Evolutionary conservation across 192 early-diverging fungal species (phyloP).

Genomic region (Phycomyces nitens): DNA sequence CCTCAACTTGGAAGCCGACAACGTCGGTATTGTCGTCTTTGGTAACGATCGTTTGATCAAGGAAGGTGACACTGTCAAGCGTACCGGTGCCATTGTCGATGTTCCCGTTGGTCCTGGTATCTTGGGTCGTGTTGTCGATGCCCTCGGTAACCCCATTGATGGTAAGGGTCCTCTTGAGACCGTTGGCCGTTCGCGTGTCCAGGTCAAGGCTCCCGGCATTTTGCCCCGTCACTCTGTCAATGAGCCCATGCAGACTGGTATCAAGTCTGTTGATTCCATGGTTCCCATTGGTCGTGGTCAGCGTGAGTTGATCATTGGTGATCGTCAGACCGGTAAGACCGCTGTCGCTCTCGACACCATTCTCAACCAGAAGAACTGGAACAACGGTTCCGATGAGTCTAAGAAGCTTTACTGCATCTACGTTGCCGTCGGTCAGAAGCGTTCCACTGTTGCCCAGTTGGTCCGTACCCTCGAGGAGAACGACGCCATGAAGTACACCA

Average conservation of each 20-base stretch:
- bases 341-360: slow-evolving; percentile 98
- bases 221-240: slow-evolving; percentile 98
- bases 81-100: slow-evolving; percentile 98
- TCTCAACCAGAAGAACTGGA: slow-evolving; percentile 99
- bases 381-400: slow-evolving; percentile 87
- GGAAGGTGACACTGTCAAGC: slow-evolving; percentile 98
- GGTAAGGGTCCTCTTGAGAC: slow-evolving; percentile 96
- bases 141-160: slow-evolving; percentile 98
- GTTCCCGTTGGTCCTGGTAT: slow-evolving; percentile 89
- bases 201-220: slow-evolving; percentile 99
- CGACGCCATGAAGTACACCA: slow-evolving; percentile 97
- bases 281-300: slow-evolving; percentile 99
- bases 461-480: slow-evolving; percentile 97
- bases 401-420: slow-evolving; percentile 99
- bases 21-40: slow-evolving; percentile 99
- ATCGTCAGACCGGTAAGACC: slow-evolving; percentile 99
- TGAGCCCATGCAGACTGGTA: slow-evolving; percentile 99
- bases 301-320: slow-evolving; percentile 99
- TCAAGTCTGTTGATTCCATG: slow-evolving; percentile 99
- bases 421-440: slow-evolving; percentile 98
- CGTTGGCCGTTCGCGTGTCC: slow-evolving; percentile 84
- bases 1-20: slow-evolving; percentile 97
- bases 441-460: slow-evolving; percentile 98
- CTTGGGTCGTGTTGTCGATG: slow-evolving; percentile 97
- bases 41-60: slow-evolving; percentile 99